Percentiles rank a stretch among this genome's conserved stretches.
These are phyloP conservation scores for Phialophora chinensis DNA, from an alignment of 2,329 filamentous ascomycete genomes.

Conservation along the genomic window DNA sequence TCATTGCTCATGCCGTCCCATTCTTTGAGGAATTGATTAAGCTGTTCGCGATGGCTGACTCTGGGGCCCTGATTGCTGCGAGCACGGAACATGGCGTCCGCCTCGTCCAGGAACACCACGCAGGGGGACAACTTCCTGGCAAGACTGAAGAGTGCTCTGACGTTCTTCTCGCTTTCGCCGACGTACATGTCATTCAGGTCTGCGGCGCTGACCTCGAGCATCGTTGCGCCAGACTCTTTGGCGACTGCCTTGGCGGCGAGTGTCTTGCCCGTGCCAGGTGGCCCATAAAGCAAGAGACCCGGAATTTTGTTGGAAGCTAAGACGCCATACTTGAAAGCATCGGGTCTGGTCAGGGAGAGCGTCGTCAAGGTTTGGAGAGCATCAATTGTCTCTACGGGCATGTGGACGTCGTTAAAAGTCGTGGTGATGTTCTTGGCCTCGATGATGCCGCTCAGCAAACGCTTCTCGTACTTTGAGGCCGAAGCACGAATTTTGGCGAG, in stretches of 20 bases:
- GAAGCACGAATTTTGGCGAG: conserved; percentile 60
- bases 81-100: conserved; percentile 86
- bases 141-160: conserved; percentile 86
- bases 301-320: conserved; percentile 89
- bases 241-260: conserved; percentile 69
- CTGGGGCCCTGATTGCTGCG: conserved; percentile 69
- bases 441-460: conserved; percentile 79
- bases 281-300: conserved; percentile 85
- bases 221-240: conserved; percentile 69
- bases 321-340: conserved; percentile 96
- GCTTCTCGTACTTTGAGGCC: conserved; percentile 79
- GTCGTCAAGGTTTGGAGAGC: conserved; percentile 88
- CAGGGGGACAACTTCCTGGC: conserved; percentile 91
- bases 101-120: conserved; percentile 96
- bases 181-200: conserved; percentile 97
- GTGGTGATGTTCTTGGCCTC: conserved; percentile 81
- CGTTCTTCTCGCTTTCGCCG: conserved; percentile 94
- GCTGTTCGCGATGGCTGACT: conserved; percentile 80
- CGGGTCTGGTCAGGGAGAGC: conserved; percentile 82
- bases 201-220: conserved; percentile 84
- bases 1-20: conserved; percentile 90
- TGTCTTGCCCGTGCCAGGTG: conserved; percentile 72
- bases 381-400: conserved; percentile 79
- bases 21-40: conserved; percentile 95
- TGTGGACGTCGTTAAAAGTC: conserved; percentile 87